Evolutionary conservation across 2,329 filamentous ascomycete species (phyloP).

Genomic region (Venturia nashicola): DNA sequence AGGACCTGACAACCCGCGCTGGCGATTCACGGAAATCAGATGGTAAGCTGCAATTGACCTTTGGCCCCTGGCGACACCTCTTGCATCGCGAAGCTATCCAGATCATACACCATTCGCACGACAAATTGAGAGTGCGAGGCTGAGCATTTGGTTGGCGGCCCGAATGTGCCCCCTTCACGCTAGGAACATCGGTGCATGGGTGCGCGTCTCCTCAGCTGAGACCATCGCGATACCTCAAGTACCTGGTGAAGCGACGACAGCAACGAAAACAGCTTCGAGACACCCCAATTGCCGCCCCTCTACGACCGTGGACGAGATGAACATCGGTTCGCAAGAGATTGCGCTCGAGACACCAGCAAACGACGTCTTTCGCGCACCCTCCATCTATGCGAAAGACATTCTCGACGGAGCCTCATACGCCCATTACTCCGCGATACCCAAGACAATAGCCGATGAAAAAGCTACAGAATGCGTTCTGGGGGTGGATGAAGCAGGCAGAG

Average conservation of each 20-base stretch:
- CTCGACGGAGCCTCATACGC: conserved; percentile 34
- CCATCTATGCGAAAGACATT: conserved; percentile 27
- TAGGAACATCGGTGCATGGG: background rate
- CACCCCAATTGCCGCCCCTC: background rate
- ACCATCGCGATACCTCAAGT: background rate
- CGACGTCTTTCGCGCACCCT: conserved; percentile 35
- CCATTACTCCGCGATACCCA: conserved; percentile 33
- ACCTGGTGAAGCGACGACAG: background rate
- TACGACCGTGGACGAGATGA: conserved; percentile 13
- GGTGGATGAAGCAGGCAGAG: conserved; percentile 87
- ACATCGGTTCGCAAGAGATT: conserved; percentile 18
- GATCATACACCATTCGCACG: background rate
- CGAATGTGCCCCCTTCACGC: background rate
- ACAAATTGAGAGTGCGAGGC: background rate
- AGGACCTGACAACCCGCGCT: background rate
- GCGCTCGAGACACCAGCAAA: conserved; percentile 23
- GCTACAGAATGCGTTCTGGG: conserved; percentile 62
- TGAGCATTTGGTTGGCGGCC: background rate
- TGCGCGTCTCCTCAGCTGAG: background rate
- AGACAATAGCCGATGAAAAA: conserved; percentile 27
- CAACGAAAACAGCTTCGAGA: background rate
- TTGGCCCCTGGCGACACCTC: background rate
- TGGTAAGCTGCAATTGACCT: background rate
- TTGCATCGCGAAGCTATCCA: background rate
- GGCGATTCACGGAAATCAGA: background rate